phyloP scores from a whole-genome alignment of 2,329 filamentous ascomycete species.

The Curvularia hawaiiensis region DNA sequence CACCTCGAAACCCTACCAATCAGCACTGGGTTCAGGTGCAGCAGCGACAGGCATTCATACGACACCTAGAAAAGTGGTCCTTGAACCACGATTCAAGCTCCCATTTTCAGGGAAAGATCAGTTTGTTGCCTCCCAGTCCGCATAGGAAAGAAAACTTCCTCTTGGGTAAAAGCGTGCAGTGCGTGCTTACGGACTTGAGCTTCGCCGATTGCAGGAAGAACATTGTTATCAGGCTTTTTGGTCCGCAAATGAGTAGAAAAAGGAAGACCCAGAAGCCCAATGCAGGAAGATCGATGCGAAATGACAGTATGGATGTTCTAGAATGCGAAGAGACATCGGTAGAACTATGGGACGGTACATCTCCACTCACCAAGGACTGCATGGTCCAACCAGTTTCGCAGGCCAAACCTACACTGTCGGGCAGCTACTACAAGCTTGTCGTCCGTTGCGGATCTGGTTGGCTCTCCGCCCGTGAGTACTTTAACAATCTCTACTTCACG shows the following conservation, averaged over 20 bases:
- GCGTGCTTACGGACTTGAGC: slow-evolving; percentile 27
- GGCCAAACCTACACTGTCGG: neutral
- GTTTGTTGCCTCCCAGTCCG: slow-evolving; percentile 17
- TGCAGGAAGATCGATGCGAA: neutral
- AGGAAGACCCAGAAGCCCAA: neutral
- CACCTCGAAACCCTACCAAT: slow-evolving; percentile 23
- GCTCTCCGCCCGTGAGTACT: slow-evolving; percentile 37
- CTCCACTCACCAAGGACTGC: neutral
- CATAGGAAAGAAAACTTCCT: slow-evolving; percentile 15
- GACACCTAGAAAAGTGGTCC: slow-evolving; percentile 35
- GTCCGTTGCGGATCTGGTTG: slow-evolving; percentile 39
- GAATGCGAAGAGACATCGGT: neutral
- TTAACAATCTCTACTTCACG: slow-evolving; percentile 33
- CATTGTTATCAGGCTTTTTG: slow-evolving; percentile 36
- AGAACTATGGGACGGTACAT: neutral
- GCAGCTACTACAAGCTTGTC: slow-evolving; percentile 31
- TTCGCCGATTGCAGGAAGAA: slow-evolving; percentile 23
- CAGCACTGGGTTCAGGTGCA: slow-evolving; percentile 24
- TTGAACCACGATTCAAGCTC: slow-evolving; percentile 35
- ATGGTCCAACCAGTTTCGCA: slow-evolving; percentile 1
- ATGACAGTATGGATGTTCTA: slow-evolving; percentile 13
- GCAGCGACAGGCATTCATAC: slow-evolving; percentile 28
- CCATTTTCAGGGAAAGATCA: slow-evolving; percentile 38
- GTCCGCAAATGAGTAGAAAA: slow-evolving; percentile 16
- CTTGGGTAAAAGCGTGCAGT: slow-evolving; percentile 36